Conservation (phyloP, 345 rosid species). For the Corymbia maculata region DNA sequence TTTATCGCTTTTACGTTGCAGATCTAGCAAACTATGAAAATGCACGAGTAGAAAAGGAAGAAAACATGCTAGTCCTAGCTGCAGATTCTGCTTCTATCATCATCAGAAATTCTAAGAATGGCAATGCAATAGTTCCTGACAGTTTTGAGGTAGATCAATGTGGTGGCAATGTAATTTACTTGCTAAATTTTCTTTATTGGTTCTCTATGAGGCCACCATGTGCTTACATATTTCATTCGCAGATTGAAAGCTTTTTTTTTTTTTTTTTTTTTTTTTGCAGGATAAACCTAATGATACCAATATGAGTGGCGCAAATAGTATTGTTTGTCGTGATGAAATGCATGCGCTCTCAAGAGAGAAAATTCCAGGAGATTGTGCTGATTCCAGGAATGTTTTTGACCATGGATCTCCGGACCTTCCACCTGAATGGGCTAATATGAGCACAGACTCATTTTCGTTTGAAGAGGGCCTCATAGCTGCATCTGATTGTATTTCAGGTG, state of each 20-base stretch:
- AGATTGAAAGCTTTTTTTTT: not conserved
- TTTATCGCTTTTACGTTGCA: not conserved
- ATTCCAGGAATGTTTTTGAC: not conserved
- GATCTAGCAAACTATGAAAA: conserved; percentile 1
- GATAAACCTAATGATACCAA: conserved; percentile 11
- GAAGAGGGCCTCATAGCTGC: not conserved
- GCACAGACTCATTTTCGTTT: not conserved
- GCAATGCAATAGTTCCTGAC: conserved; percentile 23
- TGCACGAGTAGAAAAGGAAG: conserved; percentile 8
- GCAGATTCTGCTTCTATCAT: conserved; percentile 8
- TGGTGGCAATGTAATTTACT: not conserved
- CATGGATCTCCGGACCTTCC: not conserved
- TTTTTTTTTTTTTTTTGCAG: not conserved
- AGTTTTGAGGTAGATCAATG: conserved; percentile 36
- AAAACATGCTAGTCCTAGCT: conserved; percentile 2
- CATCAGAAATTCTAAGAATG: conserved; percentile 15
- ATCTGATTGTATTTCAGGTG: not conserved
- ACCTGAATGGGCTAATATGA: not conserved
- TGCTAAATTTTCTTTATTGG: not conserved
- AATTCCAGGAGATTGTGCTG: conserved; percentile 1
- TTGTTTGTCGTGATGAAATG: conserved; percentile 14
- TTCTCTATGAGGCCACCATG: not conserved
- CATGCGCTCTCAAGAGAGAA: conserved; percentile 5
- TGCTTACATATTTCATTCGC: not conserved
- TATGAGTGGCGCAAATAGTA: conserved; percentile 5